Conservation (phyloP, 2,329 filamentous ascomycete species). For the Aureobasidium sp. region DNA sequence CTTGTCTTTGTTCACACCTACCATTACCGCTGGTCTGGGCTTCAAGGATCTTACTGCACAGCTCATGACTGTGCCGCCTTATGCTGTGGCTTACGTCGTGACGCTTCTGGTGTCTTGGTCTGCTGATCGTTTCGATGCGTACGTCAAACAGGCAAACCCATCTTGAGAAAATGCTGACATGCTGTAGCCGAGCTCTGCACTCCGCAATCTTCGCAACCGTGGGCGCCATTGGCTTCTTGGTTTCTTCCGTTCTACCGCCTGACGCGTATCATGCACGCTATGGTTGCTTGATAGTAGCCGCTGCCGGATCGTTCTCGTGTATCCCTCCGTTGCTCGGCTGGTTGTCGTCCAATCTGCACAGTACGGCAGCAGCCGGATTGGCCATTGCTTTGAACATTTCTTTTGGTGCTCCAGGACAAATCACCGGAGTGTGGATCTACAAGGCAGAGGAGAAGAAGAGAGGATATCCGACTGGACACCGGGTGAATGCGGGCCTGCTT, state of each 20-base stretch:
- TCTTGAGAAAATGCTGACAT: not conserved
- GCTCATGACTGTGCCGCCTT: slow-evolving; percentile 30
- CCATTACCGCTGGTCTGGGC: slow-evolving; percentile 58
- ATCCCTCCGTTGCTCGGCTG: slow-evolving; percentile 66
- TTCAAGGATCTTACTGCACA: slow-evolving; percentile 47
- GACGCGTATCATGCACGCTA: slow-evolving; percentile 57
- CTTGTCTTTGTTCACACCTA: slow-evolving; percentile 31
- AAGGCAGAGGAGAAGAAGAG: slow-evolving; percentile 52
- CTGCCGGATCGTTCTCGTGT: slow-evolving; percentile 59
- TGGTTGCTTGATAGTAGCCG: slow-evolving; percentile 61
- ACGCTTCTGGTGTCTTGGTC: slow-evolving; percentile 46
- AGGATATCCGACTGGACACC: slow-evolving; percentile 66
- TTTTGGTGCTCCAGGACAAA: slow-evolving; percentile 62
- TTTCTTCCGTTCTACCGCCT: slow-evolving; percentile 56
- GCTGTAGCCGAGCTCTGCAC: slow-evolving; percentile 40
- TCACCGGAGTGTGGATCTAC: slow-evolving; percentile 69
- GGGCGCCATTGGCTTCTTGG: slow-evolving; percentile 53
- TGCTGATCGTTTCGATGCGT: slow-evolving; percentile 55
- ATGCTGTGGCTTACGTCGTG: slow-evolving; percentile 36
- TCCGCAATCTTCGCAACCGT: slow-evolving; percentile 44
- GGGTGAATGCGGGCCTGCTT: slow-evolving; percentile 56
- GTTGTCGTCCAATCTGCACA: slow-evolving; percentile 61
- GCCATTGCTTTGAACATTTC: slow-evolving; percentile 66
- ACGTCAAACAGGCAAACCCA: not conserved
- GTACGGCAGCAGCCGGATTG: slow-evolving; percentile 58